These are phyloP conservation scores for Gorgonomyces haynaldii DNA, from an alignment of 192 early-diverging fungal genomes.

Conservation along the genomic window DNA sequence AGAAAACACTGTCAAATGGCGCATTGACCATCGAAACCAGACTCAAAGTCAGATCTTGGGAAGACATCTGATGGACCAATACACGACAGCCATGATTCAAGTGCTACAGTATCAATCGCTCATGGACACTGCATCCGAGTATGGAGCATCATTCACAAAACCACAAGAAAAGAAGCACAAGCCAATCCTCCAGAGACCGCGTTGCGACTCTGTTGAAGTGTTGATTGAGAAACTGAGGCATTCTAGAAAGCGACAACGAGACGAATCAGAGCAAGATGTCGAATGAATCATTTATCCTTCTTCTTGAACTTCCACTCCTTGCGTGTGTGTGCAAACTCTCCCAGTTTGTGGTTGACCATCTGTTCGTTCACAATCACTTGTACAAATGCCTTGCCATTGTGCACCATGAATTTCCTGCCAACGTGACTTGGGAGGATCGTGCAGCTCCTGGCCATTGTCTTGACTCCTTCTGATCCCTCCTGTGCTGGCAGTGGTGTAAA, in stretches of 20 bases:
- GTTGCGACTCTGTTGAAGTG: neutral
- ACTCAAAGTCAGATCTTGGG: neutral
- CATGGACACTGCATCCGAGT: neutral
- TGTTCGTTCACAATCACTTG: conserved; percentile 77
- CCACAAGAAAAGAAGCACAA: neutral
- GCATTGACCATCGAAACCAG: neutral
- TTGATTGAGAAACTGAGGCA: neutral
- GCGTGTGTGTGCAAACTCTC: conserved; percentile 86
- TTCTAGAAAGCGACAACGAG: neutral
- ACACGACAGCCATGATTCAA: neutral
- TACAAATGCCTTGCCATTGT: conserved; percentile 85
- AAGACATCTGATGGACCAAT: neutral
- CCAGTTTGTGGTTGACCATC: conserved; percentile 90
- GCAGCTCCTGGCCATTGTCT: conserved; percentile 65
- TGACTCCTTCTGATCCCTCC: conserved; percentile 13
- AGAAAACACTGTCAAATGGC: conserved; percentile 13
- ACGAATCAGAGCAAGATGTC: too few species aligned
- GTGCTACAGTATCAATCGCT: neutral
- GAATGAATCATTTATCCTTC: conserved; percentile 14
- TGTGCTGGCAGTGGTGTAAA: conserved; percentile 13
- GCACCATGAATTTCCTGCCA: conserved; percentile 68
- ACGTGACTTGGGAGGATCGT: conserved; percentile 88
- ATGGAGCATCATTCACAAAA: neutral
- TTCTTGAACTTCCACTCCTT: conserved; percentile 63
- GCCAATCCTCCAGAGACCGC: neutral